phyloP scores from a whole-genome alignment of 2,329 filamentous ascomycete genomes.

The Aspergillus luchuensis region DNA sequence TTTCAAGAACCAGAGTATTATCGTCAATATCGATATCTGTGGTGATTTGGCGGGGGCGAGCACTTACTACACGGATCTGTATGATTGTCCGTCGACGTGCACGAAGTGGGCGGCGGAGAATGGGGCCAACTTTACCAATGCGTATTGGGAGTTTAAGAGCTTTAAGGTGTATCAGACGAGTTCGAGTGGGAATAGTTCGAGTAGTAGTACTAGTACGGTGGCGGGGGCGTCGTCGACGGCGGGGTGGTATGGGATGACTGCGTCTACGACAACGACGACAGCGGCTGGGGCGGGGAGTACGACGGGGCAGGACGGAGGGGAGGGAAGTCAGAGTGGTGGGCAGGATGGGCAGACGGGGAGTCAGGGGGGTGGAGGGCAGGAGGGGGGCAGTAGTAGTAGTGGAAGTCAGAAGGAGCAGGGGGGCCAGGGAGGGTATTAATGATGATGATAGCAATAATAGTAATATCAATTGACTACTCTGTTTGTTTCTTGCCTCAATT shows the following conservation, averaged over 20 bases:
- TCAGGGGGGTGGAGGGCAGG: not conserved
- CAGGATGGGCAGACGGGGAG: not conserved
- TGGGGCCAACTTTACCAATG: conserved; percentile 58
- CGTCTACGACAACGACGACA: not conserved
- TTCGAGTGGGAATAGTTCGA: not conserved
- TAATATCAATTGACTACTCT: not conserved
- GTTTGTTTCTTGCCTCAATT: no score
- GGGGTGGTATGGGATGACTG: not conserved
- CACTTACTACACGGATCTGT: conserved; percentile 36
- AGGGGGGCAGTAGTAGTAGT: not conserved
- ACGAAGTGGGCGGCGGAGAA: conserved; percentile 60
- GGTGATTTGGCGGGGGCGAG: conserved; percentile 53
- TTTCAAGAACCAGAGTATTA: conserved; percentile 67
- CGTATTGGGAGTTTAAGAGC: conserved; percentile 66
- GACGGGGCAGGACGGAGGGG: not conserved
- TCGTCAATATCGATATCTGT: conserved; percentile 67
- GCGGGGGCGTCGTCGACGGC: not conserved
- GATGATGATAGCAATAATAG: not conserved
- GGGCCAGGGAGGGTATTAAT: not conserved
- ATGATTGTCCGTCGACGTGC: conserved; percentile 56
- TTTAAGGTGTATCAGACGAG: conserved; percentile 61
- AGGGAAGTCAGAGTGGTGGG: not conserved
- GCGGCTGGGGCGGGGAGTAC: not conserved
- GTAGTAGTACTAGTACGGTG: no score
- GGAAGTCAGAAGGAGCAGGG: no score